Evolutionary conservation across 257 asterid species (phyloP), one percentile per base, ranked within the genome.

Genomic region (Paraleonurus japonicus): DNA sequence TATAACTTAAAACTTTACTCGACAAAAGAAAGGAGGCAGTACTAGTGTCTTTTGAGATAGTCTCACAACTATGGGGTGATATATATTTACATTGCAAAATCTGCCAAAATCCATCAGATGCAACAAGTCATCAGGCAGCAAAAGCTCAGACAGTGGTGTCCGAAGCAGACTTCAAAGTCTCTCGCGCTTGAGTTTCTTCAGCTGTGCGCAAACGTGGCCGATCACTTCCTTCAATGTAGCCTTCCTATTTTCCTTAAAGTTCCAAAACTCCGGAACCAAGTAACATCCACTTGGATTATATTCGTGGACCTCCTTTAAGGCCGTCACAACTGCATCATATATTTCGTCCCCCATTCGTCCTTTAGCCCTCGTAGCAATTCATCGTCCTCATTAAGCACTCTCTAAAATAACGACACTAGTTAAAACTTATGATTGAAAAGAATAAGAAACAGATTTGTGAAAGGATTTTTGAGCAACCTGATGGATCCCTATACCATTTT

Each of bases 201-300:
- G 3, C 17, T 78, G 81, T 1, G 2, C 22, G 67, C 74, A 80
- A 45, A 80, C 70, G 54, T 69, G 82, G 6, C 12, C 24, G 55
- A 86, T 72, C 35, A 80, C 92, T 80, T 86, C 92, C 61, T 82
- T 78, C 0, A 86, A 75, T 0, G 89, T 80, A 28, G 92, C 92
- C 73, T 80, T 84, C 19, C 89, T 64, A 8, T 74, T 63, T 20
- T 84, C 92, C 23, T 80, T 82, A 60, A 80, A 80, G 75, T 80
- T 86, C 92, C 92, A 86, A 2, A 86, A 84, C 78, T 86, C 92
- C 1, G 79, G 24, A 24, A 81, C 89, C 24, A 78, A 83, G 26
- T 84, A 84, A 11, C 86, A 26, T 4, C 92, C 92, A 63, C 92
- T 84, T 0, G 89, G 76, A 53, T 86, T 86, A 67, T 84, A 86